Evolutionary conservation across 805 yeast genomes (phyloP).

Genomic region (Teunomyces panamensis): DNA sequence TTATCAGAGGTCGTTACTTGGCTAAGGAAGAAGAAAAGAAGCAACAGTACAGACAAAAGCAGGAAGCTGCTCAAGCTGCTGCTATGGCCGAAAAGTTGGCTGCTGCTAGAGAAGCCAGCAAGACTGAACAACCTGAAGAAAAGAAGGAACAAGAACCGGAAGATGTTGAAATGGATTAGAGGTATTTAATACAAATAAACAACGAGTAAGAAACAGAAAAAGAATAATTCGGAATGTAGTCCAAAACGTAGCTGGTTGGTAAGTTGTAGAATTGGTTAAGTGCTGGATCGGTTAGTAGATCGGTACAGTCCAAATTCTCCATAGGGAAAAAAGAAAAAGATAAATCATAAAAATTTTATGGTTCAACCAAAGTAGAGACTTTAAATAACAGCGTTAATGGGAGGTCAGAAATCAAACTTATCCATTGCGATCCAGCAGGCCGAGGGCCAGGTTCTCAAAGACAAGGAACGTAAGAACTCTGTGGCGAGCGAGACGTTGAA

Average conservation of each 20-base stretch:
- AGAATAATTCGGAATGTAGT: background rate
- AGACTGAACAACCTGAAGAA: slow-evolving; percentile 17
- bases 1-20: slow-evolving; percentile 91
- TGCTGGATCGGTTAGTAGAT: background rate
- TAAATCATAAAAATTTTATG: background rate
- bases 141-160: slow-evolving; percentile 21
- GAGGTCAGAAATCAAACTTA: slow-evolving; percentile 35
- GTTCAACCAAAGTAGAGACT: background rate
- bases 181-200: background rate
- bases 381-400: slow-evolving; percentile 13
- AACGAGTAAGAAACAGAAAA: background rate
- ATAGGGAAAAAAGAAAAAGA: background rate
- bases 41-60: slow-evolving; percentile 81
- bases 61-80: slow-evolving; percentile 82
- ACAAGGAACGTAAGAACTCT: slow-evolving; percentile 2
- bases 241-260: background rate
- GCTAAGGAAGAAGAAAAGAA: slow-evolving; percentile 94
- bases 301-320: background rate
- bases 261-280: background rate
- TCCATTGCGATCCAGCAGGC: slow-evolving; percentile 45
- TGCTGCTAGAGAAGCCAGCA: slow-evolving; percentile 64
- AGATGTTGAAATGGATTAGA: slow-evolving; percentile 34
- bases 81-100: slow-evolving; percentile 81
- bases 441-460: slow-evolving; percentile 17
- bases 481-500: slow-evolving; percentile 4